Evolutionary conservation across 2,329 filamentous ascomycete species (phyloP).

Genomic region (Hymenoscyphus scutula): DNA sequence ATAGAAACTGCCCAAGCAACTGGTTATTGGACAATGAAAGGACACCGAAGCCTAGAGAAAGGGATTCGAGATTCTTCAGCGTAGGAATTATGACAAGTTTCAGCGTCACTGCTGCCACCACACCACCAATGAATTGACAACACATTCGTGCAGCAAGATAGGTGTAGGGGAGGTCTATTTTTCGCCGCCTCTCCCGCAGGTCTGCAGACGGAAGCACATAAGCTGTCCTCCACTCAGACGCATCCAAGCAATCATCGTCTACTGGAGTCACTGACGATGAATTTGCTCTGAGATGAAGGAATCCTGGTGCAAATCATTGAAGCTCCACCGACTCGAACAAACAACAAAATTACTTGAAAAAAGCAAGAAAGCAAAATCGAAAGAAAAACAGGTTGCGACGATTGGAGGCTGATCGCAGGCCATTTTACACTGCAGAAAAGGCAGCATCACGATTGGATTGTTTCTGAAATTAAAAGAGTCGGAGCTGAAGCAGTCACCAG

Average conservation of each 20-base stretch:
- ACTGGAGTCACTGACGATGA: background rate
- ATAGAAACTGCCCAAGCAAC: background rate
- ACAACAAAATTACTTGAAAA: background rate
- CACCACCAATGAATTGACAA: slow-evolving; percentile 4
- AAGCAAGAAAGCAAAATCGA: background rate
- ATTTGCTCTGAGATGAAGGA: background rate
- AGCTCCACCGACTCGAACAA: background rate
- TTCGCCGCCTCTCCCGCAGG: background rate
- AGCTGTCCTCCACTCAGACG: background rate
- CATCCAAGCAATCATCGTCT: slow-evolving; percentile 1
- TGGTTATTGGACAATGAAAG: background rate
- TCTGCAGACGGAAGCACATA: background rate
- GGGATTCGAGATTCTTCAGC: background rate
- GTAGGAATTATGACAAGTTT: background rate
- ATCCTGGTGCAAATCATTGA: slow-evolving; percentile 2
- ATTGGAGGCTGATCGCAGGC: background rate
- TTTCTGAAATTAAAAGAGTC: background rate
- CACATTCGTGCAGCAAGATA: background rate
- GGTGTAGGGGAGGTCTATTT: background rate
- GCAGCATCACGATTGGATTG: background rate
- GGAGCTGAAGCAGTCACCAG: background rate
- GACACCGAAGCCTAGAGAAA: background rate
- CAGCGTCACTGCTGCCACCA: background rate
- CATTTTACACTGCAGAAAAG: too few relatives aligned
- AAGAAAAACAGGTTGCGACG: background rate